Evolutionary conservation across 345 rosid genomes (phyloP).

Genomic region (Lepidium sativum): DNA sequence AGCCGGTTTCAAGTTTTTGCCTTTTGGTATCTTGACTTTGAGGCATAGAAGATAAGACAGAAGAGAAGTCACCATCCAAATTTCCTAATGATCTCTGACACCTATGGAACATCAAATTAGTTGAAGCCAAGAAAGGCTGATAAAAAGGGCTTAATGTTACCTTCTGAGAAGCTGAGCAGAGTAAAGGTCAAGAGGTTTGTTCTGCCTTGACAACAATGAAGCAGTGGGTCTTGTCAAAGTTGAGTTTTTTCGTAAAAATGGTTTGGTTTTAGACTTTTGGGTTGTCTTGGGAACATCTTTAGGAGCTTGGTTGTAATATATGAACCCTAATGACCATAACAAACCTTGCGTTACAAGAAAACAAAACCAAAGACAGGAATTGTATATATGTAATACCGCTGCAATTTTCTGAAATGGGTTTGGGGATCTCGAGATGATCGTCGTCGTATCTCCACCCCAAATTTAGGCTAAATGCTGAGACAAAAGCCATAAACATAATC

Average conservation of each 20-base stretch:
- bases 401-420: slow-evolving; percentile 14
- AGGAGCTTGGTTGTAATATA: slow-evolving; percentile 8
- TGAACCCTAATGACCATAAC: slow-evolving; percentile 19
- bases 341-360: slow-evolving; percentile 15
- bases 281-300: slow-evolving; percentile 13
- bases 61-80: slow-evolving; percentile 29
- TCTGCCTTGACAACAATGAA: slow-evolving; percentile 74
- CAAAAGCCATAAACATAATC: not conserved
- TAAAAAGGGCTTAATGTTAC: slow-evolving; percentile 12
- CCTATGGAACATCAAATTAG: slow-evolving; percentile 25
- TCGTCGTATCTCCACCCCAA: slow-evolving; percentile 23
- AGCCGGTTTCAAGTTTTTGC: slow-evolving; percentile 83
- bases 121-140: not conserved
- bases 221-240: slow-evolving; percentile 82
- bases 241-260: slow-evolving; percentile 34
- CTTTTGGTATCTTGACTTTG: slow-evolving; percentile 53
- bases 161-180: slow-evolving; percentile 35
- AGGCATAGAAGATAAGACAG: slow-evolving; percentile 24
- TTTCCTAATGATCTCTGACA: slow-evolving; percentile 29
- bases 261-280: slow-evolving; percentile 18
- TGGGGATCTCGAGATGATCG: not conserved
- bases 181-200: slow-evolving; percentile 31
- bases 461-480: slow-evolving; percentile 12
- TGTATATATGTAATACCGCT: not conserved
- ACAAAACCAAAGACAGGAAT: not conserved